Evolutionary conservation across 169 alveolate species (phyloP).

Genomic region (Plasmodium vinckei): DNA sequence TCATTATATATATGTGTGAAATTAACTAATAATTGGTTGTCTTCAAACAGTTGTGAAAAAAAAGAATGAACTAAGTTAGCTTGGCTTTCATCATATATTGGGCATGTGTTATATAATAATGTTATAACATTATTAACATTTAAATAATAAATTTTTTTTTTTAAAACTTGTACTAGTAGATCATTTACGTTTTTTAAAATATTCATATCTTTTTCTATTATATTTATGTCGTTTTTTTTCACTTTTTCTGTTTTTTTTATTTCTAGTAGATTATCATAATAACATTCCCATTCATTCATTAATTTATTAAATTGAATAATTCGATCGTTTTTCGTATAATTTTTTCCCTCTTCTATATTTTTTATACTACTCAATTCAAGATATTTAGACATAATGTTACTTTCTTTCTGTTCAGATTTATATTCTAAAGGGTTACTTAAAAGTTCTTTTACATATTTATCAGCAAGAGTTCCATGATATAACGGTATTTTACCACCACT

Average conservation of each 20-base stretch:
- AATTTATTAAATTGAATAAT: too few relatives aligned
- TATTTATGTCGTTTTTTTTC: neutral
- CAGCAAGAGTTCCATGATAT: neutral
- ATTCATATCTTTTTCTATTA: neutral
- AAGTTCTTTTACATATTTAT: slow-evolving; percentile 1
- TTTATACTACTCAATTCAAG: too few relatives aligned
- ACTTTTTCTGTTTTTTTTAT: neutral
- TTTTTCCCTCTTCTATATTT: neutral
- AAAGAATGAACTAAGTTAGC: neutral
- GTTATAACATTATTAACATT: slow-evolving; percentile 35
- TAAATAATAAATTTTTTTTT: slow-evolving; percentile 35
- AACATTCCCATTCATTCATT: too few relatives aligned
- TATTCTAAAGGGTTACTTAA: neutral
- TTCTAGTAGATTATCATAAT: neutral
- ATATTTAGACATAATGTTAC: too few relatives aligned
- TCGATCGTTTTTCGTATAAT: neutral
- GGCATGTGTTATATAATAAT: slow-evolving; percentile 53
- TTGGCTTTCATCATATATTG: slow-evolving; percentile 20
- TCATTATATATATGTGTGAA: slow-evolving; percentile 15
- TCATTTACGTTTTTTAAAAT: slow-evolving; percentile 23
- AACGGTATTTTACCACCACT: neutral
- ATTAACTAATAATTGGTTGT: slow-evolving; percentile 13
- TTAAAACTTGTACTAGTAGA: neutral
- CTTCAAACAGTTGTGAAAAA: slow-evolving; percentile 41
- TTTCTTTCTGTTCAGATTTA: too few relatives aligned